Evolutionary conservation across 2,329 filamentous ascomycete genomes (phyloP), one percentile per base, ranked within the genome.

Genomic region (Claviceps pazoutovae): DNA sequence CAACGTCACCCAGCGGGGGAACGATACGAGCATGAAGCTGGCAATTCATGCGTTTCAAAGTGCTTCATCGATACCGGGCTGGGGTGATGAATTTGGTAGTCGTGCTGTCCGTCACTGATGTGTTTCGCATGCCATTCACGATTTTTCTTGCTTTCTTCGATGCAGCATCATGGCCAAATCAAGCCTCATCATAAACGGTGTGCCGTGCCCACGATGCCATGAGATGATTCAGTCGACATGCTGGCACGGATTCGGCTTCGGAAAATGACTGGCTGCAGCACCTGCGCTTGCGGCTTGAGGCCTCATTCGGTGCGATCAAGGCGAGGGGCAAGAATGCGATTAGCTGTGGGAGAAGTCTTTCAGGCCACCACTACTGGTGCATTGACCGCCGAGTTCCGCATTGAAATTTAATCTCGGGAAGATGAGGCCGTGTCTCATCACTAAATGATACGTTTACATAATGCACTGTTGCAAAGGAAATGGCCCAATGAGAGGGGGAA

Each of bases 21-120:
- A 88, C 61, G 60, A 67, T 4, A 73, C 81, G 0, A 80, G 84
- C 55, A 83, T 87, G 46, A 84, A 84, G 1, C 72, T 88, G 37
- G 83, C 84, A 0, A 83, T 80, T 2, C 87, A 87, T 66, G 85
- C 86, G 66, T 87, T 82, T 66, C 45, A 64, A 65, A 53, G 62
- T 74, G 57, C 58, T 70, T n/a, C 63, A 64, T 43, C 58, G 71
- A 3, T 59, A 83, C 36, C 75, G 83, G 50, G 66, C 62, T 16
- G 65, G 66, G 13, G 67, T 67, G 64, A 58, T 68, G 49, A 64
- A 65, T 13, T 52, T 68, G 51, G 64, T 66, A 54, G 60, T 74
- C 7, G 11, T 46, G n/a, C 7, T 26, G 46, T 38, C 49, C 50
- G 9, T 9, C 19, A 37, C 14, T 46, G 46, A 38, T 23, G 37